Evolutionary conservation across 1,284 basidiomycete genomes (phyloP), one percentile per base, ranked within the genome.

Genomic region (Cryptococcus neoformans): DNA sequence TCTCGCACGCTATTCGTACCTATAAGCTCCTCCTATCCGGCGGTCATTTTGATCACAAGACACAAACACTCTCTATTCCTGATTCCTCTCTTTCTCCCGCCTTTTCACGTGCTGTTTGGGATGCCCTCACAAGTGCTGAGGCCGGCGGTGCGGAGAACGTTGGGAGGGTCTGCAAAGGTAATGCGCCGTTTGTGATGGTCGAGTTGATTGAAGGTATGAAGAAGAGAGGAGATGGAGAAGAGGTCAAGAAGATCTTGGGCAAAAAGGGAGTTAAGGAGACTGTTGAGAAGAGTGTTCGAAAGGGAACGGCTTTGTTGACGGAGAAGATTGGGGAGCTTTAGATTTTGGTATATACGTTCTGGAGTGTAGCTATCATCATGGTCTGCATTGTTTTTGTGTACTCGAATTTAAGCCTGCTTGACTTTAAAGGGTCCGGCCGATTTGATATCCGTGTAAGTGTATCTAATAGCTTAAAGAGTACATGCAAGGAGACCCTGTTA

Each of bases 1-100:
- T 92, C 12, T 84, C 90, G 0, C 89, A 90, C 71, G 83, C 86
- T 2, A 87, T 88, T 1, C 82, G 91, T 45, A 72, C 91, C 53
- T 92, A 90, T 82, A 93, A 94, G 75, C 86, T 85, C 0, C 83
- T 93, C 10, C 81, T 94, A 0, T 88, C 92, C 68, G 91, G 91
- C n/a, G 91, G 91, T 0, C 90, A 92, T 73, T 93, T 85, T 76
- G 86, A 84, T 56, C 85, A 84, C 45, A 72, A 81, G 0, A 82
- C 84, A 2, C 81, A 82, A 46, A 62, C 80, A 1, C 79, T 92
- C 44, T 76, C 81, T 6, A 75, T 78, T 16, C 73, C 80, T 1
- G 79, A 87, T 1, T 67, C 73, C 1, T 72, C 72, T 0, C 87
- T 92, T 59, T 85, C 87, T 0, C 72, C 74, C 2, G 70, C 76